A percentile compares a stretch with the other conserved stretches of the same genome.
Evolutionary conservation across 768 basidiomycete genomes (phyloP).

Genomic region (Pleurotus ostreatus): DNA sequence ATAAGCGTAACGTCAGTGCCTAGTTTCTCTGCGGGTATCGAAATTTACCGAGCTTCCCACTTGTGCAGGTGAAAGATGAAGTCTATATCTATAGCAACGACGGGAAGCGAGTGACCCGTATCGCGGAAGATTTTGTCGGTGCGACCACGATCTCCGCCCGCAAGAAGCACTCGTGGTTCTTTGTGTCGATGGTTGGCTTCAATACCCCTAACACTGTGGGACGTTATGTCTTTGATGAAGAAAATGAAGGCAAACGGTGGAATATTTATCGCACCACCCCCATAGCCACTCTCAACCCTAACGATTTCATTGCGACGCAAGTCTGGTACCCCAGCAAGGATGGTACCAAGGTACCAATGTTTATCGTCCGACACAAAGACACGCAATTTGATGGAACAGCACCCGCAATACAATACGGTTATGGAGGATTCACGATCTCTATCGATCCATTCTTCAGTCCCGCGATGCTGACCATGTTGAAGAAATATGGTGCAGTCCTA

Average conservation of each 20-base stretch:
- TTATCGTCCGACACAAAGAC: constrained; percentile 71
- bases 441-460: constrained; percentile 72
- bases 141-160: constrained; percentile 48
- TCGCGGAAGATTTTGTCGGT: constrained; percentile 69
- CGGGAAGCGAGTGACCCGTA: constrained; percentile 49
- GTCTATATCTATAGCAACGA: constrained; percentile 62
- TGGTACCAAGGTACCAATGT: constrained; percentile 82
- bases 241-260: constrained; percentile 44
- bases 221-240: constrained; percentile 60
- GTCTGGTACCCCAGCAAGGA: constrained; percentile 82
- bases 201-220: constrained; percentile 67
- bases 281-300: constrained; percentile 56
- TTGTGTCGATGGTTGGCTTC: constrained; percentile 62
- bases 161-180: constrained; percentile 56
- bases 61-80: constrained; percentile 67
- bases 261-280: constrained; percentile 52
- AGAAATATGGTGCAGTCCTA: constrained; percentile 63
- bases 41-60: no score
- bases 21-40: background rate
- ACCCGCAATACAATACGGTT: constrained; percentile 76
- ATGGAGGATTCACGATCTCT: constrained; percentile 77
- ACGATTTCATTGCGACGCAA: constrained; percentile 62
- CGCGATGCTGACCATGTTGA: constrained; percentile 66
- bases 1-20: constrained; percentile 65
- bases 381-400: constrained; percentile 72